These are phyloP conservation scores for Fusarium compactum DNA, from an alignment of 2,329 filamentous ascomycete genomes.

Conservation along the genomic window DNA sequence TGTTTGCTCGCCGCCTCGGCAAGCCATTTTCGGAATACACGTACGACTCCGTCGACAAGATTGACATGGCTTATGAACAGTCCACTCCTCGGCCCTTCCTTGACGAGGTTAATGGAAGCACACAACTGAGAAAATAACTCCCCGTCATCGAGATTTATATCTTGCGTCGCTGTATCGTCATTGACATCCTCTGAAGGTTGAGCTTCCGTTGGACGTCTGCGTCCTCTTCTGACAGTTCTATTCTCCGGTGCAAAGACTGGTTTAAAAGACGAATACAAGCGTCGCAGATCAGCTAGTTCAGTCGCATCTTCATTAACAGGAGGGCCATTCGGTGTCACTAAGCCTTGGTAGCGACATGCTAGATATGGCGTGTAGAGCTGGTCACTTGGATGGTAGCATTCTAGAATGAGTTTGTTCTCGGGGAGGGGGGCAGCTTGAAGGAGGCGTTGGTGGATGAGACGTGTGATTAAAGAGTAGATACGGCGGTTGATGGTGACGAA, in stretches of 20 bases:
- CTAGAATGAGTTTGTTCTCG: constrained; percentile 74
- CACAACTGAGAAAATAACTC: constrained; percentile 83
- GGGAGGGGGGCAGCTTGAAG: constrained; percentile 52
- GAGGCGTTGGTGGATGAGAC: constrained; percentile 74
- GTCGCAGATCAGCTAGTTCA: constrained; percentile 58
- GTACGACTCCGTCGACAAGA: constrained; percentile 74
- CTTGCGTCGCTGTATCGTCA: constrained; percentile 66
- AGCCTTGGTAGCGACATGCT: constrained; percentile 74
- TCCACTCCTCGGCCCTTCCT: constrained; percentile 69
- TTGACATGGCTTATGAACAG: constrained; percentile 74
- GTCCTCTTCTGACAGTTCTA: constrained; percentile 50
- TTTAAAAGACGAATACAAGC: constrained; percentile 77
- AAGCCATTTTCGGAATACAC: constrained; percentile 81
- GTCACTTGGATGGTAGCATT: constrained; percentile 80
- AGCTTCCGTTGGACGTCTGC: constrained; percentile 12
- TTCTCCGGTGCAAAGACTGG: constrained; percentile 70
- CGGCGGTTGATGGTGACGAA: constrained; percentile 70
- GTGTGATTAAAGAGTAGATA: constrained; percentile 72
- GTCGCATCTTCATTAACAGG: constrained; percentile 16
- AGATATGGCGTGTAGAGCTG: constrained; percentile 77
- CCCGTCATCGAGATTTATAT: constrained; percentile 73
- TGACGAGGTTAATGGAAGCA: constrained; percentile 75
- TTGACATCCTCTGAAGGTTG: constrained; percentile 31
- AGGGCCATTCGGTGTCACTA: constrained; percentile 49
- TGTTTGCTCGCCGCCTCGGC: constrained; percentile 53